Evolutionary conservation across 176 grass and related monocot genomes (phyloP).

Genomic region (Oryza meridionalis): DNA sequence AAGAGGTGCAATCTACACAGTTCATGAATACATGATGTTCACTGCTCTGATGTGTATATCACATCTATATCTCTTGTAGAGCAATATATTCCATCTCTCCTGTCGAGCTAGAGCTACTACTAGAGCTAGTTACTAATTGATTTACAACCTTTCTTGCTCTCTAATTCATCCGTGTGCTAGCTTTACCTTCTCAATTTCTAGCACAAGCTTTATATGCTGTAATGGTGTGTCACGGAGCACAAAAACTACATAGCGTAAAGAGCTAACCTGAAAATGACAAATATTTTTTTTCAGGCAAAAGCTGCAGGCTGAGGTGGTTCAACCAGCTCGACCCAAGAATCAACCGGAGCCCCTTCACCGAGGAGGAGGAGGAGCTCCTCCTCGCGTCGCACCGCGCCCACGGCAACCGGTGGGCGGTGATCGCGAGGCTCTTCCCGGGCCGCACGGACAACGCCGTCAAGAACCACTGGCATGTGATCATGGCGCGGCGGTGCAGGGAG

Average conservation of each 20-base stretch:
- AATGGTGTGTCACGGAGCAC: background rate
- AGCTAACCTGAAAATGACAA: constrained; percentile 42
- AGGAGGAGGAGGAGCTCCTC: constrained; percentile 85
- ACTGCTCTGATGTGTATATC: constrained; percentile 45
- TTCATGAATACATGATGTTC: constrained; percentile 21
- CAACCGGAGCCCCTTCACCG: constrained; percentile 83
- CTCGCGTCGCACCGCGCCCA: constrained; percentile 81
- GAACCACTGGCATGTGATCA: constrained; percentile 99
- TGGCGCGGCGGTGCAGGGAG: constrained; percentile 75
- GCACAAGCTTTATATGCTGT: constrained; percentile 33
- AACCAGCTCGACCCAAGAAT: constrained; percentile 94
- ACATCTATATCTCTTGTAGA: constrained; percentile 51
- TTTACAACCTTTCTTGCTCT: constrained; percentile 45
- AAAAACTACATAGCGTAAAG: constrained; percentile 9
- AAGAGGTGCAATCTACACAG: constrained; percentile 21
- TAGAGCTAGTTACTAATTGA: background rate
- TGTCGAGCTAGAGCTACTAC: background rate
- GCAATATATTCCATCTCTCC: constrained; percentile 32
- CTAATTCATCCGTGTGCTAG: constrained; percentile 37
- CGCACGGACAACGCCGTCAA: constrained; percentile 98
- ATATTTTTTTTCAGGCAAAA: constrained; percentile 69
- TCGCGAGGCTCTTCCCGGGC: constrained; percentile 90
- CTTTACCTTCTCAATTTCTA: constrained; percentile 3
- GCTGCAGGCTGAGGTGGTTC: constrained; percentile 97
- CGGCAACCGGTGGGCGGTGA: constrained; percentile 90